Evolutionary conservation across 2,329 filamentous ascomycete species (phyloP).

Genomic region (Aspergillus spinulosporus): DNA sequence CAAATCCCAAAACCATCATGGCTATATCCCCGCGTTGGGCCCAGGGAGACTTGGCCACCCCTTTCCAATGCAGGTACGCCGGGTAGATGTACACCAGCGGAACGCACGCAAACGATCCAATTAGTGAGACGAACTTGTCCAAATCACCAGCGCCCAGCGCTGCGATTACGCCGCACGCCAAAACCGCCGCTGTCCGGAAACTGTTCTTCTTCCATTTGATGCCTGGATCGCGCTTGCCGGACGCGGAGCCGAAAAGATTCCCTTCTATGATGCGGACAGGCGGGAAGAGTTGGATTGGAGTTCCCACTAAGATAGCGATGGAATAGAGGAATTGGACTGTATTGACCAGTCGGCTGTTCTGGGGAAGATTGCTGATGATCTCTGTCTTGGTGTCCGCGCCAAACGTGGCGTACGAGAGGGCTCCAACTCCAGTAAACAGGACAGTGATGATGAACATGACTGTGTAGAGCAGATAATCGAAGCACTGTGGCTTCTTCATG

Average conservation of each 20-base stretch:
- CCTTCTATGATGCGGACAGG: slow-evolving; percentile 94
- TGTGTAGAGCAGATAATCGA: slow-evolving; percentile 77
- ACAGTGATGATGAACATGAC: slow-evolving; percentile 94
- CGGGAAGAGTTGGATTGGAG: slow-evolving; percentile 91
- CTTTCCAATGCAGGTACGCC: slow-evolving; percentile 69
- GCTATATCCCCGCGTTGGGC: slow-evolving; percentile 61
- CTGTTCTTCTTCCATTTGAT: slow-evolving; percentile 99
- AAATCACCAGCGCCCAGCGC: slow-evolving; percentile 88
- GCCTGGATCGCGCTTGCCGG: slow-evolving; percentile 89
- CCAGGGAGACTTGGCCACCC: slow-evolving; percentile 58
- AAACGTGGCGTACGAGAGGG: slow-evolving; percentile 90
- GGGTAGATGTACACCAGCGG: slow-evolving; percentile 96
- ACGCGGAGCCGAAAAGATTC: slow-evolving; percentile 81
- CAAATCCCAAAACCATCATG: slow-evolving; percentile 63
- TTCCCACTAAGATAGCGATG: slow-evolving; percentile 85
- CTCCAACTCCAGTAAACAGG: slow-evolving; percentile 84
- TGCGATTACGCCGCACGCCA: slow-evolving; percentile 78
- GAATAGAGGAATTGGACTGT: slow-evolving; percentile 93
- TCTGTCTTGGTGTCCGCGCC: slow-evolving; percentile 92
- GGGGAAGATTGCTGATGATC: slow-evolving; percentile 88
- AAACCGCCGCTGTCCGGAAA: slow-evolving; percentile 86
- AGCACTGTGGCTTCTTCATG: slow-evolving; percentile 86
- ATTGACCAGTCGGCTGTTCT: slow-evolving; percentile 90
- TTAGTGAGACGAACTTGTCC: slow-evolving; percentile 92
- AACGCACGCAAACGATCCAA: slow-evolving; percentile 95